Evolutionary conservation across 305 asterid species (phyloP), one percentile per base, ranked within the genome.

Genomic region (Solanum aculeatissimum): DNA sequence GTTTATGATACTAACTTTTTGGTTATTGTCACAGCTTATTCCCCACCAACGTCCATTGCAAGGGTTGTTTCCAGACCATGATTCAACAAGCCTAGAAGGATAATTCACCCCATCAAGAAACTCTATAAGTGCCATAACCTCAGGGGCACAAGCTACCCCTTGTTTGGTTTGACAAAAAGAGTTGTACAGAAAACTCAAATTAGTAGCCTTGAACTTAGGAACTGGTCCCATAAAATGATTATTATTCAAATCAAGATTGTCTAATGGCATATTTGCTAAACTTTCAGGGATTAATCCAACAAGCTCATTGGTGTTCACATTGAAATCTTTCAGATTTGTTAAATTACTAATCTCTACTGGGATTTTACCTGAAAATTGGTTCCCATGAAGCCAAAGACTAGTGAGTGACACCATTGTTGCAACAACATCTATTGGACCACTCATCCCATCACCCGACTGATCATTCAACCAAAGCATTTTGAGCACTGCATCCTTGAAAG

Each of bases 331-430:
- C 79, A 95, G 86, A 65, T 90, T 88, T 80, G 85, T 90, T 81
- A 95, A 86, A 85, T 89, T 89, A n/a, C 93, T 95, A 49, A 95
- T 92, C 45, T 85, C 90, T 38, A 66, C 83, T 0, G 97, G 99
- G 77, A 95, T 93, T 90, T 91, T 92, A 89, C 98, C 98, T 40
- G 97, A 91, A 84, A 94, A 95, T 38, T 84, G 90, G 80, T 95
- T 95, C 87, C 98, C 97, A 51, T 95, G 99, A 11, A 95, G 93
- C 99, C 99, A 95, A 55, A 95, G 88, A 83, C 92, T 92, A 23
- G 94, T 91, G 85, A 93, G 94, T 7, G 98, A 93, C 9, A 13
- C 80, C 96, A 95, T 92, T 8, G 88, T 87, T 7, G 93, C 71
- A 6, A 92, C 89, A 1, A 91, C 70, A 84, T 93, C 97, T 32